Base-by-base conservation (phyloP, 257 asterid species). In the Datura wrightii region DNA sequence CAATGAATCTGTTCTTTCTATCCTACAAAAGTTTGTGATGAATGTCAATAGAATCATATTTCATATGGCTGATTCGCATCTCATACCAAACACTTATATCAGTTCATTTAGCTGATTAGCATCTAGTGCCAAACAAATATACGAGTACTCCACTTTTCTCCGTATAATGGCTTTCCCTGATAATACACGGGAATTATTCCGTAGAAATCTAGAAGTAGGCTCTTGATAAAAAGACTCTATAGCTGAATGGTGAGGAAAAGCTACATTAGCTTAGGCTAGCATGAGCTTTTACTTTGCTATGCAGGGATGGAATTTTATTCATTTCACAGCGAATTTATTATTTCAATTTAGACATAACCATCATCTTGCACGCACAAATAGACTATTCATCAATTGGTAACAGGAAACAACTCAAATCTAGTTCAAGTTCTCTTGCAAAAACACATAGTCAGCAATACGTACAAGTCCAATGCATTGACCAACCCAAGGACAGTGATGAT, bases 401-500 rank as follows among this genome's bases (percentile, higher is more conserved):
- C 46, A 52, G 41, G 80, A 78, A 52, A 31, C 14, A 76, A 52
- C 39, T 63, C 63, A 52, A 52, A 78, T 52, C 31, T 31, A 52
- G 78, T 8, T 70, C 50, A 63, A 67, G 85, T 60, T 39, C 10
- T 0, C 15, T 44, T 9, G 18, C 7, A 6, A 19, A n/a, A 62
- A 81, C 56, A 18, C 52, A 41, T 14, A 55, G 59, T 52, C 74
- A 52, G 63, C 76, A 83, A 84, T 71, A 92, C 98, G 92, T 87
- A 95, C 99, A 42, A 93, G 55, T 65, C 99, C 99, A 86, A 95
- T 94, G 92, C 99, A 95, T 83, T 95, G 99, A 56, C 98, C 98
- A 83, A 95, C 93, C 98, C 98, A 95, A 52, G 98, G 98, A 85
- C 98, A 95, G 76, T 95, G 98, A 86, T 94, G 98, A 92, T 95